A percentile compares a stretch with the other conserved stretches of the same genome.
These are phyloP conservation scores for Pythium brachiatum DNA, from an alignment of 352 stramenopile genomes.

Conservation along the genomic window DNA sequence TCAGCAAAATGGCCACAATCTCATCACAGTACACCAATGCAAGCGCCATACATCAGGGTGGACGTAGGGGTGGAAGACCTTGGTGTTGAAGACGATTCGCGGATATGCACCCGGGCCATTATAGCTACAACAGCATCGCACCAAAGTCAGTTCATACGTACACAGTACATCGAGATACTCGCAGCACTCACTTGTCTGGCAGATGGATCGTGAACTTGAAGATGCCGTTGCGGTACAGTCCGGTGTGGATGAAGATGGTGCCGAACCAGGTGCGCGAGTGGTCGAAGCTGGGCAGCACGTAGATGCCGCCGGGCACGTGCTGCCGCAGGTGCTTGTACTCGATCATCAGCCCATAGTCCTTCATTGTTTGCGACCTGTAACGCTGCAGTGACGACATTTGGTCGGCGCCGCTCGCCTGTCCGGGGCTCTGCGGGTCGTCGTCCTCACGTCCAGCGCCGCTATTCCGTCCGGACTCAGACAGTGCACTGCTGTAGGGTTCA, in stretches of 20 bases:
- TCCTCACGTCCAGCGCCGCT: slow-evolving; percentile 7
- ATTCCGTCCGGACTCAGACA: slow-evolving; percentile 12
- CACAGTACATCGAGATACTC: slow-evolving; percentile 2
- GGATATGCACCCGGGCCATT: slow-evolving; percentile 93
- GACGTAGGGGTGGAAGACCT: slow-evolving; percentile 94
- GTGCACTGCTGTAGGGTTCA: slow-evolving; percentile 7
- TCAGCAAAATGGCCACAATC: neutral
- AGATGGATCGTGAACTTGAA: slow-evolving; percentile 96
- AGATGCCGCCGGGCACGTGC: slow-evolving; percentile 93
- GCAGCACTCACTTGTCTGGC: slow-evolving; percentile 47
- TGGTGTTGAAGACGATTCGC: slow-evolving; percentile 90
- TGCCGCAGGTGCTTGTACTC: slow-evolving; percentile 97
- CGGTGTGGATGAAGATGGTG: slow-evolving; percentile 95
- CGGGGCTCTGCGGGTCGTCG: slow-evolving; percentile 13
- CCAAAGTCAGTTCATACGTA: neutral
- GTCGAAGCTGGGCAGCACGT: slow-evolving; percentile 93
- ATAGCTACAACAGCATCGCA: slow-evolving; percentile 67
- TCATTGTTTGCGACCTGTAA: slow-evolving; percentile 86
- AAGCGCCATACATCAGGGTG: slow-evolving; percentile 46
- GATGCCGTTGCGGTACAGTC: slow-evolving; percentile 94
- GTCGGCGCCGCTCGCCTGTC: slow-evolving; percentile 28
- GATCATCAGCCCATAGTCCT: slow-evolving; percentile 96
- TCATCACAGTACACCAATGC: neutral
- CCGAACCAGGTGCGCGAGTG: slow-evolving; percentile 92
- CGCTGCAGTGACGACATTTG: slow-evolving; percentile 83